These are phyloP conservation scores for Sorghum bicolor DNA, from an alignment of 176 grass and related monocot genomes.

Conservation along the genomic window Sorghum_bicolor_NCBIv3 NC_012871.2:14236001-14236500, in stretches of 20 bases:
- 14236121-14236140: slow-evolving; percentile 64
- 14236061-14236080: slow-evolving; percentile 78
- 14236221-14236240: slow-evolving; percentile 76
- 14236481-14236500: slow-evolving; percentile 86
- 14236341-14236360: slow-evolving; percentile 72
- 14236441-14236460: slow-evolving; percentile 71
- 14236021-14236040: slow-evolving; percentile 67
- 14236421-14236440: slow-evolving; percentile 59
- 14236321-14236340: slow-evolving; percentile 51
- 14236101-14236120: slow-evolving; percentile 59
- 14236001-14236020: slow-evolving; percentile 56
- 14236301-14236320: slow-evolving; percentile 71
- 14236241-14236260: slow-evolving; percentile 79
- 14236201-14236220: slow-evolving; percentile 63
- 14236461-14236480: slow-evolving; percentile 68
- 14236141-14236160: slow-evolving; percentile 56
- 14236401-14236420: slow-evolving; percentile 69
- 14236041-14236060: slow-evolving; percentile 67
- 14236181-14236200: slow-evolving; percentile 42
- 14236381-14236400: slow-evolving; percentile 77
- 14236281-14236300: slow-evolving; percentile 69
- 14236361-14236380: slow-evolving; percentile 72
- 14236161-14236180: slow-evolving; percentile 55
- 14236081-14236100: slow-evolving; percentile 81
- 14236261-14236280: slow-evolving; percentile 69